Conservation (phyloP, 2,329 filamentous ascomycete species). For the Colletotrichum lindemuthianum region DNA sequence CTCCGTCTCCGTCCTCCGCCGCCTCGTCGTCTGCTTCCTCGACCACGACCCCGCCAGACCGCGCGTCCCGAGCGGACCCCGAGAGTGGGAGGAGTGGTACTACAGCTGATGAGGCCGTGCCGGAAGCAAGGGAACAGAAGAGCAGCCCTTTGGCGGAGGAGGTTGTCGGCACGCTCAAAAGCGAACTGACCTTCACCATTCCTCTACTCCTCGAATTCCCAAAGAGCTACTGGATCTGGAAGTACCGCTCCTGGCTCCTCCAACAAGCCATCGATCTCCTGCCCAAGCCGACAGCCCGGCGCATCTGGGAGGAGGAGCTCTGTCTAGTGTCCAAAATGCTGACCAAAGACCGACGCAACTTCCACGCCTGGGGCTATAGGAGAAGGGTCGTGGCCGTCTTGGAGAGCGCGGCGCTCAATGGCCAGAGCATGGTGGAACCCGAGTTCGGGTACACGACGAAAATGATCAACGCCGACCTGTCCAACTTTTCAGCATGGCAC, state of each 20-base stretch:
- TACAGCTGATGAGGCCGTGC: slow-evolving; percentile 56
- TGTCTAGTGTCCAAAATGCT: slow-evolving; percentile 89
- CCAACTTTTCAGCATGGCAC: slow-evolving; percentile 98
- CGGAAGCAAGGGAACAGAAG: slow-evolving; percentile 37
- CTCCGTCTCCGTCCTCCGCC: slow-evolving; percentile 71
- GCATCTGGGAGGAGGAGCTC: slow-evolving; percentile 87
- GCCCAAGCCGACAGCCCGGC: slow-evolving; percentile 62
- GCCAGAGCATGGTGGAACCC: slow-evolving; percentile 74
- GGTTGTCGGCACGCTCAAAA: slow-evolving; percentile 56
- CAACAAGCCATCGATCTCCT: slow-evolving; percentile 75
- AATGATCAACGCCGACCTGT: slow-evolving; percentile 86
- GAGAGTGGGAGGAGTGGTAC: slow-evolving; percentile 63
- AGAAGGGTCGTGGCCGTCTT: slow-evolving; percentile 80
- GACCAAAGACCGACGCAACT: slow-evolving; percentile 85
- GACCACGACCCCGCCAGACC: slow-evolving; percentile 61
- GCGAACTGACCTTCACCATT: slow-evolving; percentile 83
- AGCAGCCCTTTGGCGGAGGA: slow-evolving; percentile 37
- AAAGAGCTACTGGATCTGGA: slow-evolving; percentile 99
- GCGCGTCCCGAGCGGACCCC: slow-evolving; percentile 53
- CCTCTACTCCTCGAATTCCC: slow-evolving; percentile 86
- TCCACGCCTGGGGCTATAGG: slow-evolving; percentile 95
- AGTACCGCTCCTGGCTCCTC: slow-evolving; percentile 89
- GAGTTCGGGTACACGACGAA: slow-evolving; percentile 92
- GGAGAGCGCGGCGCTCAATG: slow-evolving; percentile 66
- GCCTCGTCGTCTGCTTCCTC: slow-evolving; percentile 65